Base-by-base conservation (phyloP, 805 yeast genomes). In the Sungouiella blattae region DNA sequence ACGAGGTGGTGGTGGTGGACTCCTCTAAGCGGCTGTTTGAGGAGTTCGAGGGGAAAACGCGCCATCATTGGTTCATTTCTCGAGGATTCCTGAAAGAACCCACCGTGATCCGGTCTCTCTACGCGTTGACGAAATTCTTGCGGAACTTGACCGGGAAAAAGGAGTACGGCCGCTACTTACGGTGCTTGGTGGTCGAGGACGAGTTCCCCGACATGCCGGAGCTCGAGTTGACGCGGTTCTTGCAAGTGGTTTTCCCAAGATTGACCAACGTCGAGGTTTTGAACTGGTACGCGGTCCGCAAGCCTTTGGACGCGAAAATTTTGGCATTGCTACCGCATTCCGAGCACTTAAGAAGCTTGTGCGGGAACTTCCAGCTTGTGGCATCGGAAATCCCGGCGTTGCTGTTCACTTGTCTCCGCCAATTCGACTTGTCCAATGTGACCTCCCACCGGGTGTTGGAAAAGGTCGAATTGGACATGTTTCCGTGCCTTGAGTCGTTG, bases 31-130 rank as follows among this genome's bases (percentile, higher is more conserved):
- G 35, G 5, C 32, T 33, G 17, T 41, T 38, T 14, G 29, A 27
- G 21, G 44, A 30, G 5, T 30, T 31, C 7, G 17, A n/a, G 11
- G 16, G 14, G 13, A 12, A 28, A 12, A 11, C 26, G 5, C 6
- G 15, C 3, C 22, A 16, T 25, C 26, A 15, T 16, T 28, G 18
- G 30, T 20, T 13, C 20, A 26, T 11, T 13, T 20, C 31, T 22
- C 17, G 14, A 4, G 11, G 20, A 23, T 32, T 15, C 9, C 14
- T 28, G 5, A 22, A 26, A 4, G 34, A 35, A 16, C 41, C 49
- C 11, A 40, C 43, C 13, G 37, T 39, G 9, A 40, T 47, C 17
- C 40, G 51, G 3, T 36, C 47, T n/a, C 46, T 44, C 21, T 44
- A 28, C 31, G 35, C 46, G 4, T 39, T 47, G 32, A 33, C 30